Evolutionary conservation across 768 basidiomycete genomes (phyloP).

Genomic region (Coprinopsis sp.): DNA sequence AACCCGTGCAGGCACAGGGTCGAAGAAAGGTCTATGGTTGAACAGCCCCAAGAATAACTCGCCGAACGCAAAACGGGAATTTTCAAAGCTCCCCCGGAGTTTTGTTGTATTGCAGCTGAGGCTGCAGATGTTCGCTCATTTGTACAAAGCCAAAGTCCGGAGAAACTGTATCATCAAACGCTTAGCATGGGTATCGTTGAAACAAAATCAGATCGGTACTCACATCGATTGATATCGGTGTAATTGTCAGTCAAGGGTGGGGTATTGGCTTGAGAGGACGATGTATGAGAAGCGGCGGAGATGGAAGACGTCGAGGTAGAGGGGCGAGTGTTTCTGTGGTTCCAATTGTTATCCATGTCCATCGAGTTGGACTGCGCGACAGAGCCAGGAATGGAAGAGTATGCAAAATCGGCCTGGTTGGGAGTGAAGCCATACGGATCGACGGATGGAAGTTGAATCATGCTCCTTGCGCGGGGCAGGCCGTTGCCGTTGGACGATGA

Average conservation of each 20-base stretch:
- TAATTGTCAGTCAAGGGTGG: constrained; percentile 69
- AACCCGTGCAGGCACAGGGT: too few relatives aligned
- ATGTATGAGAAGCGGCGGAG: constrained; percentile 70
- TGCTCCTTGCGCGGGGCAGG: constrained; percentile 75
- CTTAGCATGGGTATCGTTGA: constrained; percentile 13
- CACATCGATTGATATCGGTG: constrained; percentile 80
- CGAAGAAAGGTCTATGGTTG: constrained; percentile 3
- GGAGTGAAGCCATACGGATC: constrained; percentile 63
- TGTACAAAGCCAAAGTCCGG: constrained; percentile 83
- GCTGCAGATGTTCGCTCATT: constrained; percentile 69
- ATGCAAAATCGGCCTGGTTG: constrained; percentile 77
- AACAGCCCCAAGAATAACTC: constrained; percentile 2
- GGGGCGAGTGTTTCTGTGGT: constrained; percentile 55
- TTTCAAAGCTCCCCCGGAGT: constrained; percentile 44
- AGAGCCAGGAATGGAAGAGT: constrained; percentile 52
- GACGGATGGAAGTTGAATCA: constrained; percentile 75
- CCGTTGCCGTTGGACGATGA: constrained; percentile 27
- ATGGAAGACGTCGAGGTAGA: constrained; percentile 76
- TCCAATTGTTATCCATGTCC: constrained; percentile 44
- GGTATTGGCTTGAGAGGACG: constrained; percentile 78
- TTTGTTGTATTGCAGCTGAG: constrained; percentile 61
- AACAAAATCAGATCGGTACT: constrained; percentile 32
- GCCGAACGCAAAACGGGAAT: not conserved
- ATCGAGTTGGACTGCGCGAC: constrained; percentile 43
- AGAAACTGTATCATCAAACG: constrained; percentile 42